A percentile compares a stretch with the other conserved stretches of the same genome.
Conservation (phyloP, 768 basidiomycete species). For the Boletus rubescentipes region DNA sequence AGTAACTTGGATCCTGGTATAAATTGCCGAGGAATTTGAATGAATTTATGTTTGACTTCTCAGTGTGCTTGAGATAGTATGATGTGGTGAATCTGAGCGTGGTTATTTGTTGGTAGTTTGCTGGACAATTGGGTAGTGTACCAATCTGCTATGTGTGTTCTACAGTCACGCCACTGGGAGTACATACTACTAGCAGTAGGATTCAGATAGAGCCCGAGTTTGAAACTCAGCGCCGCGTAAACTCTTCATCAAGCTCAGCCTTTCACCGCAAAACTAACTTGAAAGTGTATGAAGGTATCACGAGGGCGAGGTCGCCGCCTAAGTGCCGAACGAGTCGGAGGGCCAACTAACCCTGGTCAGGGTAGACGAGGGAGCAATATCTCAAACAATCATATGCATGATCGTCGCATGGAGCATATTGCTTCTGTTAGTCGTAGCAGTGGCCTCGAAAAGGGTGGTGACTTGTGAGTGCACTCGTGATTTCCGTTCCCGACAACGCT, state of each 20-base stretch:
- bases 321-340: not conserved
- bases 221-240: too few species aligned
- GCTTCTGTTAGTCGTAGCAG: conserved; percentile 77
- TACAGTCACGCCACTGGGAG: too few species aligned
- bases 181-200: too few species aligned
- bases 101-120: too few species aligned
- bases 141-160: too few species aligned
- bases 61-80: not conserved
- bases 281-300: too few species aligned
- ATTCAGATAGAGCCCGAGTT: too few species aligned
- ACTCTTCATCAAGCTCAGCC: too few species aligned
- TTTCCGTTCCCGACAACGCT: conserved; percentile 29
- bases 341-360: not conserved
- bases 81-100: too few species aligned
- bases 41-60: not conserved
- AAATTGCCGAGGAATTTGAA: not conserved
- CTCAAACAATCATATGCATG: conserved; percentile 2
- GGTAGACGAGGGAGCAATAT: conserved; percentile 1
- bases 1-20: not conserved
- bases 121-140: too few species aligned
- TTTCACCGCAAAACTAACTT: too few species aligned
- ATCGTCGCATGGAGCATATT: conserved; percentile 57
- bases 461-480: conserved; percentile 53
- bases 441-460: conserved; percentile 70
- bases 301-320: conserved; percentile 14